Evolutionary conservation across 2,329 filamentous ascomycete genomes (phyloP).

Genomic region (Fusarium hainanense): DNA sequence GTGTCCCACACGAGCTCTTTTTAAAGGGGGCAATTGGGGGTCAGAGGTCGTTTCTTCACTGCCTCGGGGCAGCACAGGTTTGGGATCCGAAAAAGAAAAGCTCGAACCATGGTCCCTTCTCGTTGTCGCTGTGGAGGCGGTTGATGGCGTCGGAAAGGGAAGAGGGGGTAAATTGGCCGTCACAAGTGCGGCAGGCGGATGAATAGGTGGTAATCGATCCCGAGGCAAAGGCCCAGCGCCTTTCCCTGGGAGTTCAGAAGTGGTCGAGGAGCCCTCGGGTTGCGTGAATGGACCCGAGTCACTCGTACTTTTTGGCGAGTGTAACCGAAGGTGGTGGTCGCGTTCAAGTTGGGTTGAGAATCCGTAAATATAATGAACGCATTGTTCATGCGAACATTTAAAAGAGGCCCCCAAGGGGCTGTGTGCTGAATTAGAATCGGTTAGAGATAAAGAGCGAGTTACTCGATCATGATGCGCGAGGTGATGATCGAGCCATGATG

Average conservation of each 20-base stretch:
- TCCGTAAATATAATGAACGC: constrained; percentile 69
- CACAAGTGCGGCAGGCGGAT: constrained; percentile 52
- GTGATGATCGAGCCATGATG: constrained; percentile 65
- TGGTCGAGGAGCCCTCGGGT: constrained; percentile 22
- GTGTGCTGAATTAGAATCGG: constrained; percentile 23
- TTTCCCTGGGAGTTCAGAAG: constrained; percentile 26
- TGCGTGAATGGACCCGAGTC: constrained; percentile 58
- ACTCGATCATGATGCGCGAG: constrained; percentile 61
- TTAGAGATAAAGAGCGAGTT: constrained; percentile 50
- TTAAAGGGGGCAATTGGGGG: constrained; percentile 65
- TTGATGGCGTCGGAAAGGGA: constrained; percentile 47
- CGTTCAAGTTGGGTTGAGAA: constrained; percentile 63
- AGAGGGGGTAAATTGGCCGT: constrained; percentile 47
- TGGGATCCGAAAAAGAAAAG: constrained; percentile 55
- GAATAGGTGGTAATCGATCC: constrained; percentile 49
- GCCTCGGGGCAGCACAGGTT: constrained; percentile 50
- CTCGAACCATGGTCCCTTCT: constrained; percentile 44
- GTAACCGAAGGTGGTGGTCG: constrained; percentile 62
- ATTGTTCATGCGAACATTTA: constrained; percentile 67
- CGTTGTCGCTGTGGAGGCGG: constrained; percentile 44
- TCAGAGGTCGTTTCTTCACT: constrained; percentile 62
- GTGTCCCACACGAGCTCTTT: constrained; percentile 63
- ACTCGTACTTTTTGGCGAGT: constrained; percentile 55
- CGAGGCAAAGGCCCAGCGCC: constrained; percentile 38
- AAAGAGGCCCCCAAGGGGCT: constrained; percentile 49